phyloP scores from a whole-genome alignment of 2,329 filamentous ascomycete species.

The Nothophaeocryptopus gaeumannii region DNA sequence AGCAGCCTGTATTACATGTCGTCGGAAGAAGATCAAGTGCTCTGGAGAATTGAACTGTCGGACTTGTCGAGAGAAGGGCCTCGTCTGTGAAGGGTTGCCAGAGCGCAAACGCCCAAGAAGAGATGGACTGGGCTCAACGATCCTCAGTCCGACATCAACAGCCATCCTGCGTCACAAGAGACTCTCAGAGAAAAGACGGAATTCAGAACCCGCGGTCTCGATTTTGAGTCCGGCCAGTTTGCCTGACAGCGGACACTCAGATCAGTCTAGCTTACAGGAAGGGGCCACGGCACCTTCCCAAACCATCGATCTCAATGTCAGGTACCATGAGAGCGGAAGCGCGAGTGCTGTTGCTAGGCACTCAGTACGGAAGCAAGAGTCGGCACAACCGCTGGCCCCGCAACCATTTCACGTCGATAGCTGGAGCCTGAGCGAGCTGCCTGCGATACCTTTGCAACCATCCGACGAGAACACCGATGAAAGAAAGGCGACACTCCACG shows the following conservation, averaged over 20 bases:
- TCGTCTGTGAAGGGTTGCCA: constrained; percentile 27
- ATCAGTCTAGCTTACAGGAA: not conserved
- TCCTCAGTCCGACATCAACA: constrained; percentile 1
- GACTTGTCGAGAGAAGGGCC: constrained; percentile 25
- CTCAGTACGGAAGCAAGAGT: not conserved
- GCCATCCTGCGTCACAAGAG: constrained; percentile 12
- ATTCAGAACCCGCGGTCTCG: not conserved
- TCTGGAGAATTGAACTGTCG: constrained; percentile 24
- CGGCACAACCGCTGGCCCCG: not conserved
- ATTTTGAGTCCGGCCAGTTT: not conserved
- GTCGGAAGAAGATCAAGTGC: constrained; percentile 30
- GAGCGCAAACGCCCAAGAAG: constrained; percentile 21
- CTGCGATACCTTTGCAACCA: too few species aligned
- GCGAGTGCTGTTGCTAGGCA: too few species aligned
- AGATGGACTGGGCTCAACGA: constrained; percentile 6
- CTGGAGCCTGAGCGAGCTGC: not conserved
- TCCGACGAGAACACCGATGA: not conserved
- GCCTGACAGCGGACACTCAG: not conserved
- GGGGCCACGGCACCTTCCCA: not conserved
- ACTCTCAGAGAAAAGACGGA: constrained; percentile 3
- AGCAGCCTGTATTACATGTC: constrained; percentile 28
- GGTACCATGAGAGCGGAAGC: not conserved
- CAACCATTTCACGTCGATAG: constrained; percentile 9
- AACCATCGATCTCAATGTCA: constrained; percentile 6
- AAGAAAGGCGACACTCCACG: not conserved